Evolutionary conservation across 148 eudicot species (phyloP).

Genomic region (Rhododendron ferrugineum): DNA sequence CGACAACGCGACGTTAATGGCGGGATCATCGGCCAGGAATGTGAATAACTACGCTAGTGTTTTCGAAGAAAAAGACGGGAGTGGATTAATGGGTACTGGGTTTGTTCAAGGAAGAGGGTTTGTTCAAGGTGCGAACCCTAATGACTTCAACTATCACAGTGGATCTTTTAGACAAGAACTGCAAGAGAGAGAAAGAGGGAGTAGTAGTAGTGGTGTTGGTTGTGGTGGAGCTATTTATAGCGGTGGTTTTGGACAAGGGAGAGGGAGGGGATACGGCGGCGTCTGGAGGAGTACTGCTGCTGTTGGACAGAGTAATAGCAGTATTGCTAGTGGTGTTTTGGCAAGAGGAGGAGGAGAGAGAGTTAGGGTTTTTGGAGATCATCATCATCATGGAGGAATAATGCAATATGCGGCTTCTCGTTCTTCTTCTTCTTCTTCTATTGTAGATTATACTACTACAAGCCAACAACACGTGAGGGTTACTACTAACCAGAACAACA

Average conservation of each 20-base stretch:
- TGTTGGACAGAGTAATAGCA: background rate
- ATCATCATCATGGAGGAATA: background rate
- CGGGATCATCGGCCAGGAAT: background rate
- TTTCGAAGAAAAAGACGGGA: background rate
- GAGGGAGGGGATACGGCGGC: background rate
- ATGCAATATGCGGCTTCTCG: background rate
- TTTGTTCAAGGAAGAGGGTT: background rate
- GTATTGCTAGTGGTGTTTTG: background rate
- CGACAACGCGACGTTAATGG: background rate
- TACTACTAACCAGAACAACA: background rate
- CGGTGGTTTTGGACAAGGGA: background rate
- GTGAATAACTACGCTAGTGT: background rate
- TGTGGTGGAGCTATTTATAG: background rate
- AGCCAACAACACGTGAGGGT: too few relatives aligned
- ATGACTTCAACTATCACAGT: background rate
- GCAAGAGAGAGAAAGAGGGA: background rate
- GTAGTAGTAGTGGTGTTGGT: background rate
- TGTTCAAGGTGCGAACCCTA: background rate
- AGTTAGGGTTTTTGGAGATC: background rate
- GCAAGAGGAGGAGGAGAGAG: slow-evolving; percentile 2
- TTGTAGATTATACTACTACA: too few relatives aligned
- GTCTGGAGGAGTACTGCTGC: background rate
- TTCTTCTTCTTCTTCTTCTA: background rate
- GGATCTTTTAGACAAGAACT: background rate
- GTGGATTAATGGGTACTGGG: background rate